Evolutionary conservation across 2,329 filamentous ascomycete genomes (phyloP).

Genomic region (Xylaria sp.): DNA sequence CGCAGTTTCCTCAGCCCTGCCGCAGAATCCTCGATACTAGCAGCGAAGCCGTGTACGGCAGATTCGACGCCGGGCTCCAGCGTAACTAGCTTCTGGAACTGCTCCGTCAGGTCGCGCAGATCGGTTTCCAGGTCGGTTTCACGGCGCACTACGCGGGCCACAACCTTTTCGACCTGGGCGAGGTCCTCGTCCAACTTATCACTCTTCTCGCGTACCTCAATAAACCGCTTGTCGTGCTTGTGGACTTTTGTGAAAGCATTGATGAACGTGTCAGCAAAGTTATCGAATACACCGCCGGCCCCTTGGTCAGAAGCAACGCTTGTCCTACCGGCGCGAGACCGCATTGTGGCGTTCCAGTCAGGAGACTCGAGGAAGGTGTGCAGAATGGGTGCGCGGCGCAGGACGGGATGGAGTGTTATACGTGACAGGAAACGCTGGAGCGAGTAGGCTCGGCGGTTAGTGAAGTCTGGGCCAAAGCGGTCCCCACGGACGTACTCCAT

Average conservation of each 20-base stretch:
- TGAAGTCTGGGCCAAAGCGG: slow-evolving; percentile 94
- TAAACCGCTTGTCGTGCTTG: slow-evolving; percentile 93
- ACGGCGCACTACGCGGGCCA: slow-evolving; percentile 86
- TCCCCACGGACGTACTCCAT: slow-evolving; percentile 99
- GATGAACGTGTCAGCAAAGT: slow-evolving; percentile 94
- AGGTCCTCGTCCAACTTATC: slow-evolving; percentile 96
- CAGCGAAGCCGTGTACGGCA: slow-evolving; percentile 85
- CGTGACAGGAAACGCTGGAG: slow-evolving; percentile 91
- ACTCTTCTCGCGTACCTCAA: slow-evolving; percentile 90
- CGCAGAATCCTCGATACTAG: slow-evolving; percentile 85
- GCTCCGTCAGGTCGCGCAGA: slow-evolving; percentile 87
- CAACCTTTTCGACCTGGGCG: slow-evolving; percentile 93
- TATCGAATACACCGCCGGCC: slow-evolving; percentile 85
- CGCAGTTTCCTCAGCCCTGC: slow-evolving; percentile 82
- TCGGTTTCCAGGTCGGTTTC: slow-evolving; percentile 90
- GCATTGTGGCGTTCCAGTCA: slow-evolving; percentile 98
- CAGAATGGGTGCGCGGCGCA: slow-evolving; percentile 84
- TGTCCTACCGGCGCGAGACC: slow-evolving; percentile 74
- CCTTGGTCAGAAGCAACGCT: slow-evolving; percentile 62
- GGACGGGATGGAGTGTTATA: slow-evolving; percentile 85
- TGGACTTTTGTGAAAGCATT: slow-evolving; percentile 98
- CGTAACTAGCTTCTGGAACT: slow-evolving; percentile 92
- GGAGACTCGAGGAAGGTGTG: slow-evolving; percentile 90
- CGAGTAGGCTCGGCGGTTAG: slow-evolving; percentile 85
- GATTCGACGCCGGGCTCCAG: slow-evolving; percentile 89